Evolutionary conservation across 495 filamentous ascomycete species (phyloP).

Genomic region (Cetradonia linearis): DNA sequence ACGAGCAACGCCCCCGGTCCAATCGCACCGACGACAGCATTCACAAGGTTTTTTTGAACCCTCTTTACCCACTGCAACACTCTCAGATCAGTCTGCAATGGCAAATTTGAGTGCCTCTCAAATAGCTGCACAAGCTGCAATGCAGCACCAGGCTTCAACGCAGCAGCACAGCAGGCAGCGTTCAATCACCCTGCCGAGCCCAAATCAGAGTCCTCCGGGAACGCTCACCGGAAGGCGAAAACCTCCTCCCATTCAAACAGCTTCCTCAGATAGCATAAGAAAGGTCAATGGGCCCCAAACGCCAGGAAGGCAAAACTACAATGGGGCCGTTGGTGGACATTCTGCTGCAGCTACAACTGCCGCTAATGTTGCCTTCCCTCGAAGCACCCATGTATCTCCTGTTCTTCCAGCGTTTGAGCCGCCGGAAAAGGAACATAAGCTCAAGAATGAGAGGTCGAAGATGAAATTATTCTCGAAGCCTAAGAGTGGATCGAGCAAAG

Average conservation of each 20-base stretch:
- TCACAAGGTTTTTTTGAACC: conserved; percentile 89
- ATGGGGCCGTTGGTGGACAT: conserved; percentile 57
- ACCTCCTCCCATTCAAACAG: conserved; percentile 46
- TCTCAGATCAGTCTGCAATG: conserved; percentile 37
- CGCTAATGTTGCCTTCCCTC: conserved; percentile 77
- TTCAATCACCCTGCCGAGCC: conserved; percentile 54
- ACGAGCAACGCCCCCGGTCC: conserved; percentile 29
- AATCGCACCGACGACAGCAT: conserved; percentile 48
- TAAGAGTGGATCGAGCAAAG: conserved; percentile 66
- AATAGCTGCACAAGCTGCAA: conserved; percentile 85
- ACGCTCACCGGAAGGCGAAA: conserved; percentile 39
- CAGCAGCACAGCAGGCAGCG: conserved; percentile 53
- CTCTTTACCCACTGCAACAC: conserved; percentile 59
- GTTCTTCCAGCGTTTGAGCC: conserved; percentile 30
- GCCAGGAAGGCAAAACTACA: conserved; percentile 45
- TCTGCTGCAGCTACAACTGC: conserved; percentile 66
- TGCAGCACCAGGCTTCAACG: conserved; percentile 55
- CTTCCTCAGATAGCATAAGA: conserved; percentile 38
- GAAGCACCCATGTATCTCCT: conserved; percentile 46
- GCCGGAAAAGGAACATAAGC: conserved; percentile 51
- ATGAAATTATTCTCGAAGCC: conserved; percentile 88
- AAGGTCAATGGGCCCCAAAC: conserved; percentile 34
- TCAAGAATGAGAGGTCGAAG: conserved; percentile 70
- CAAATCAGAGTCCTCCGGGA: conserved; percentile 33
- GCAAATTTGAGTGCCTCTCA: conserved; percentile 60